phyloP scores from a whole-genome alignment of 768 basidiomycete species.

The Russula brevipes region DNA sequence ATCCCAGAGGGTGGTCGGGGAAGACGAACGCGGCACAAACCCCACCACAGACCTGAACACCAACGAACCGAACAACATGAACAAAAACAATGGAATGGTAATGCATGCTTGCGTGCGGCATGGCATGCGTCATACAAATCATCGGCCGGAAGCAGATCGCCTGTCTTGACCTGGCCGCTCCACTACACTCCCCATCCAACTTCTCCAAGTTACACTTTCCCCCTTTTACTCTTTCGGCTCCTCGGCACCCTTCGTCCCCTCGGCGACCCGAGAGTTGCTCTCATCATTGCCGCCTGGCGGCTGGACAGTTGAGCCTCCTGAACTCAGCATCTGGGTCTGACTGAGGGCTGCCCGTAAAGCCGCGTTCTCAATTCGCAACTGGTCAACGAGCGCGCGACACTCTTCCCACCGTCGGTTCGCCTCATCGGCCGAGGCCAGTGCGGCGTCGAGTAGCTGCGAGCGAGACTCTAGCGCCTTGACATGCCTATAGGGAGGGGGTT shows the following conservation, averaged over 20 bases:
- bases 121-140: slow-evolving; percentile 7
- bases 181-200: not conserved
- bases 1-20: not conserved
- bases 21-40: not conserved
- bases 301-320: not conserved
- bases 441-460: slow-evolving; percentile 79
- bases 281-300: slow-evolving; percentile 8
- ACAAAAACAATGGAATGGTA: not conserved
- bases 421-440: slow-evolving; percentile 80
- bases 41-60: slow-evolving; percentile 3
- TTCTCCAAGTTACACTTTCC: not conserved
- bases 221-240: slow-evolving; percentile 22
- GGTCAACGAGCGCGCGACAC: slow-evolving; percentile 85
- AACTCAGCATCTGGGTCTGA: slow-evolving; percentile 33
- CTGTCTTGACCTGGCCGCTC: slow-evolving; percentile 1
- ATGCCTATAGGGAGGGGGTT: slow-evolving; percentile 44
- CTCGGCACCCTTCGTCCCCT: slow-evolving; percentile 10
- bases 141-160: slow-evolving; percentile 20
- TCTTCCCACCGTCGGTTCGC: slow-evolving; percentile 89
- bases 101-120: not conserved
- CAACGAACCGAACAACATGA: not conserved
- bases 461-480: slow-evolving; percentile 84
- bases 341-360: slow-evolving; percentile 67
- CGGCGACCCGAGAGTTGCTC: not conserved
- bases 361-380: slow-evolving; percentile 78